Conservation (phyloP, 2,329 filamentous ascomycete species). For the Pyricularia grisea region DNA sequence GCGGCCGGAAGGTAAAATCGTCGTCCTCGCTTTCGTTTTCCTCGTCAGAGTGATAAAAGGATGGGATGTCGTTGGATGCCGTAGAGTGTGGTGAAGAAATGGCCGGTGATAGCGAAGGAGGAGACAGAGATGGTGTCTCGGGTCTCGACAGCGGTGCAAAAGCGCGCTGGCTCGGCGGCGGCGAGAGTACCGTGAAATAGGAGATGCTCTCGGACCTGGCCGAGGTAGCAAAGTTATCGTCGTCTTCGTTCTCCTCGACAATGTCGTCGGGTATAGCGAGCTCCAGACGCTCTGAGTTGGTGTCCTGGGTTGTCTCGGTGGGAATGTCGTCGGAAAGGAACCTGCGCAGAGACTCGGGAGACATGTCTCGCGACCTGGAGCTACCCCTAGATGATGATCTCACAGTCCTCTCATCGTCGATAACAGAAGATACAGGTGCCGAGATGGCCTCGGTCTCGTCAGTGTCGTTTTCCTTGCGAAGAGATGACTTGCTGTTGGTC, state of each 20-base stretch:
- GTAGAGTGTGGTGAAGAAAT: slow-evolving; percentile 23
- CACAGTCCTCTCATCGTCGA: slow-evolving; percentile 21
- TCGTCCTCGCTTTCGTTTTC: slow-evolving; percentile 25
- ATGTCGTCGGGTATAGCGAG: slow-evolving; percentile 36
- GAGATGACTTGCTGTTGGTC: slow-evolving; percentile 13
- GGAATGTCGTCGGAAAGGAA: slow-evolving; percentile 37
- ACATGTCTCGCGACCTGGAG: slow-evolving; percentile 38
- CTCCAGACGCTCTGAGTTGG: slow-evolving; percentile 14
- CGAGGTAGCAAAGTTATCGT: slow-evolving; percentile 53
- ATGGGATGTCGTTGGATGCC: slow-evolving; percentile 29
- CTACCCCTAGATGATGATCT: slow-evolving; percentile 28
- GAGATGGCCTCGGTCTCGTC: slow-evolving; percentile 15
- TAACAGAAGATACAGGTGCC: slow-evolving; percentile 4
- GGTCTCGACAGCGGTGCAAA: slow-evolving; percentile 14
- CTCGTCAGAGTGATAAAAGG: slow-evolving; percentile 33
- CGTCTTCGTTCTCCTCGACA: slow-evolving; percentile 43
- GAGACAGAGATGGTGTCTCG: slow-evolving; percentile 9
- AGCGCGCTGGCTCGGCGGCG: slow-evolving; percentile 38
- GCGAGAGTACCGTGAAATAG: slow-evolving; percentile 39
- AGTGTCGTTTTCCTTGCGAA: slow-evolving; percentile 12
- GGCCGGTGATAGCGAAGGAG: slow-evolving; percentile 20
- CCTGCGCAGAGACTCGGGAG: slow-evolving; percentile 42
- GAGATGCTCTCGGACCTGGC: slow-evolving; percentile 33
- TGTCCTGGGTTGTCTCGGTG: slow-evolving; percentile 20
- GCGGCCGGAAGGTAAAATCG: slow-evolving; percentile 17